phyloP scores from a whole-genome alignment of 2,329 filamentous ascomycete genomes.

The Scytalidium lignicola region DNA sequence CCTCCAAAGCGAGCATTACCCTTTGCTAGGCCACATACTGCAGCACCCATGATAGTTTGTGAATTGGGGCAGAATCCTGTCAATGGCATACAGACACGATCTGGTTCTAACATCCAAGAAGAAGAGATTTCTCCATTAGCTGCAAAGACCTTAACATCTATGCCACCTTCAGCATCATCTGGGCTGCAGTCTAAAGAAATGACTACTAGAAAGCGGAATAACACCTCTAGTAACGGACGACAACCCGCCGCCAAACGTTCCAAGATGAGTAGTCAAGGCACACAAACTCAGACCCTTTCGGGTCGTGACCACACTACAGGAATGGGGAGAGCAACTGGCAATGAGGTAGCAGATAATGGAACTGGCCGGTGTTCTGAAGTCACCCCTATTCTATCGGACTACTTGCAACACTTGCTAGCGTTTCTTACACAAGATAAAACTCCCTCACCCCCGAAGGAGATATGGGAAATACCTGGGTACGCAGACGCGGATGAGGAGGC shows the following conservation, averaged over 20 bases:
- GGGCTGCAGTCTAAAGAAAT: constrained; percentile 16
- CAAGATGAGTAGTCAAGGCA: constrained; percentile 24
- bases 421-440: constrained; percentile 18
- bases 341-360: constrained; percentile 1
- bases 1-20: constrained; percentile 23
- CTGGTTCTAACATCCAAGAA: neutral
- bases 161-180: constrained; percentile 9
- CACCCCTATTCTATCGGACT: constrained; percentile 13
- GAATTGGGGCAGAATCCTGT: neutral
- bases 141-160: constrained; percentile 9
- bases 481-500: constrained; percentile 28
- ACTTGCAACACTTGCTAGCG: constrained; percentile 14
- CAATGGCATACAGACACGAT: neutral
- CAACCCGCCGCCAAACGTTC: constrained; percentile 15
- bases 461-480: constrained; percentile 23
- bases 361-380: neutral
- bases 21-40: constrained; percentile 13
- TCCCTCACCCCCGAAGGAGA: constrained; percentile 16
- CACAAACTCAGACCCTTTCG: constrained; percentile 23
- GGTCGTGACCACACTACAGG: constrained; percentile 12
- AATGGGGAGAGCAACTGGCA: neutral
- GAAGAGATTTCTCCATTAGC: constrained; percentile 14
- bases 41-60: neutral
- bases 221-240: constrained; percentile 4
- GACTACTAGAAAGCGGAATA: constrained; percentile 11